Evolutionary conservation across 2,329 filamentous ascomycete genomes (phyloP).

Genomic region (Incumbomyces delicatus): DNA sequence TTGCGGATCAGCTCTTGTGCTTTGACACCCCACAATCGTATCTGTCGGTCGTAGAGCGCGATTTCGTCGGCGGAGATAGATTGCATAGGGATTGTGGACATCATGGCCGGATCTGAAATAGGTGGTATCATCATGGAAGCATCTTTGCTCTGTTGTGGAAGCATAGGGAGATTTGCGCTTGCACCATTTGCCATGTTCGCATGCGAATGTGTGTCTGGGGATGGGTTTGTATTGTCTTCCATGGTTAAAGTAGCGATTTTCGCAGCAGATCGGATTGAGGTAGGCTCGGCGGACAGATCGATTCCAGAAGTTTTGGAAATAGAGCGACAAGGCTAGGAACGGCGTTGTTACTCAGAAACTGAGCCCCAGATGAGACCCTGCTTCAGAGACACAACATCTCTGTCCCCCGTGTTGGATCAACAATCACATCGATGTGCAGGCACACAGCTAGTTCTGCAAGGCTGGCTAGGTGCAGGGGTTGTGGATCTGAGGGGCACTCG

Average conservation of each 20-base stretch:
- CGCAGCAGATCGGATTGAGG: too few species aligned
- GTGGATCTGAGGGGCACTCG: too few species aligned
- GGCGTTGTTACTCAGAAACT: too few species aligned
- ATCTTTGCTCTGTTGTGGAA: neutral
- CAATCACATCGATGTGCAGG: too few species aligned
- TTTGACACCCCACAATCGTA: slow-evolving; percentile 91
- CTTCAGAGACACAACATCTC: too few species aligned
- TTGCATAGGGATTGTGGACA: slow-evolving; percentile 11
- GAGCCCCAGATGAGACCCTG: too few species aligned
- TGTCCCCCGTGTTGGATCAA: too few species aligned
- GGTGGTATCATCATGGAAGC: neutral
- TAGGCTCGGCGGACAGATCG: too few species aligned
- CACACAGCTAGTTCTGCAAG: too few species aligned
- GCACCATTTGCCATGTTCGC: neutral
- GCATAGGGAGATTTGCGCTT: neutral
- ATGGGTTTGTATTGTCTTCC: neutral
- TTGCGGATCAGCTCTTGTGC: slow-evolving; percentile 84
- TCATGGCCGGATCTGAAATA: slow-evolving; percentile 1
- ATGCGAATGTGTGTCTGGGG: neutral
- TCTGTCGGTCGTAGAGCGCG: slow-evolving; percentile 92
- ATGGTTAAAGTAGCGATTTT: neutral
- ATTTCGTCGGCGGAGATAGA: slow-evolving; percentile 65
- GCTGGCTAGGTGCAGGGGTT: too few species aligned
- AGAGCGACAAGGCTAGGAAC: too few species aligned
- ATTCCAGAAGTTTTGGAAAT: too few species aligned